A percentile compares a stretch with the other conserved stretches of the same genome.
These are phyloP conservation scores for Cyberlindnera americana DNA, from an alignment of 805 yeast species.

Conservation along the genomic window DNA sequence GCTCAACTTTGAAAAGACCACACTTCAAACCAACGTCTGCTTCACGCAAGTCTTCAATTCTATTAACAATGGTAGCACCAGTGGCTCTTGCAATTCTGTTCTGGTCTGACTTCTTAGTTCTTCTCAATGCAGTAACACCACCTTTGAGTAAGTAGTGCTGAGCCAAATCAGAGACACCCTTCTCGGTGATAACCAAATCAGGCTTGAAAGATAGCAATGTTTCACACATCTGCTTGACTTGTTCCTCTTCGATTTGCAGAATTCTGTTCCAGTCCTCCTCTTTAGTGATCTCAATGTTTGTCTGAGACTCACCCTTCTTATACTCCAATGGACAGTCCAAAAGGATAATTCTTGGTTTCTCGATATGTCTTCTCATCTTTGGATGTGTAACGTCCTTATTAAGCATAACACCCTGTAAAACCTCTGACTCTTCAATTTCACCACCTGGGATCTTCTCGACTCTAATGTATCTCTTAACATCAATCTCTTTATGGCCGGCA, in stretches of 20 bases:
- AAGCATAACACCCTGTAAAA: slow-evolving; percentile 85
- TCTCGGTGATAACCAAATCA: slow-evolving; percentile 92
- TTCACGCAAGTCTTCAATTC: slow-evolving; percentile 92
- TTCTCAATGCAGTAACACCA: slow-evolving; percentile 86
- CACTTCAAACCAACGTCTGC: slow-evolving; percentile 85
- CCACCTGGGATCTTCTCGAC: slow-evolving; percentile 98
- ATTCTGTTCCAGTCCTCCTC: slow-evolving; percentile 96
- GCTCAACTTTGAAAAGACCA: slow-evolving; percentile 88
- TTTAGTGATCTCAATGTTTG: slow-evolving; percentile 93
- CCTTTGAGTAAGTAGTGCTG: slow-evolving; percentile 94
- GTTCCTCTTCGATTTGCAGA: slow-evolving; percentile 96
- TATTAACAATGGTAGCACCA: slow-evolving; percentile 95
- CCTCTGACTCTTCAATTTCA: slow-evolving; percentile 84
- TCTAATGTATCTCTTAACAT: slow-evolving; percentile 87
- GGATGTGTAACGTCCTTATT: slow-evolving; percentile 99
- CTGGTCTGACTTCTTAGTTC: slow-evolving; percentile 93
- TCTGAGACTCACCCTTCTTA: slow-evolving; percentile 98
- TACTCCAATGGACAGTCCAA: slow-evolving; percentile 97
- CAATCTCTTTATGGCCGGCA: slow-evolving; percentile 70
- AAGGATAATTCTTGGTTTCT: slow-evolving; percentile 83
- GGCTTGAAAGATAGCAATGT: slow-evolving; percentile 83
- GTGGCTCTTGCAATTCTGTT: slow-evolving; percentile 96
- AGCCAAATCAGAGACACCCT: slow-evolving; percentile 97
- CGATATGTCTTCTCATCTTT: slow-evolving; percentile 86
- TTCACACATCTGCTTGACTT: slow-evolving; percentile 83